These are phyloP conservation scores for Ophiocordyceps unilateralis DNA, from an alignment of 2,329 filamentous ascomycete species.

Conservation along the genomic window DNA sequence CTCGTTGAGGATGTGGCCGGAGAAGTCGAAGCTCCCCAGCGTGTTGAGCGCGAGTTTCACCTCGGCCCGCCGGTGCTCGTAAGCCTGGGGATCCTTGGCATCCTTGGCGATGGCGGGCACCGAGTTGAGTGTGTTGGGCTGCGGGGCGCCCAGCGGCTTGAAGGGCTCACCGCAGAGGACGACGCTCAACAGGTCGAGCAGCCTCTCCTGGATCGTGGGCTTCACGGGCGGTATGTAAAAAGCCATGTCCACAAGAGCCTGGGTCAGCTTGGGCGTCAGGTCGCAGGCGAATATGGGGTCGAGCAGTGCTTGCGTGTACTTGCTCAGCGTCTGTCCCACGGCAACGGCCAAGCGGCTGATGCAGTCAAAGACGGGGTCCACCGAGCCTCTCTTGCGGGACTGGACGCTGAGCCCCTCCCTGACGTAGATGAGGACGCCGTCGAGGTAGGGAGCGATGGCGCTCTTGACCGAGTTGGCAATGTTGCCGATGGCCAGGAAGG, in stretches of 20 bases:
- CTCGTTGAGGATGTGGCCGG: constrained; percentile 83
- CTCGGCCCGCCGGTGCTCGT: constrained; percentile 66
- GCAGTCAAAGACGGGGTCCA: constrained; percentile 84
- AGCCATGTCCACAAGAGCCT: constrained; percentile 94
- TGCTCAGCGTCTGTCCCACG: constrained; percentile 90
- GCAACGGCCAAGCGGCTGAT: constrained; percentile 92
- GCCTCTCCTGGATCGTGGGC: constrained; percentile 76
- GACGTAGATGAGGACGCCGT: constrained; percentile 85
- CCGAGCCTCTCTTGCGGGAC: constrained; percentile 46
- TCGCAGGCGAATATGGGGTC: constrained; percentile 97
- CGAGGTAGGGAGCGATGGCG: constrained; percentile 84
- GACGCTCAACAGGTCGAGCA: constrained; percentile 87
- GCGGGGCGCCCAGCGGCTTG: constrained; percentile 77
- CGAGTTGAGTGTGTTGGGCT: constrained; percentile 60
- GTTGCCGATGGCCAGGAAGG: constrained; percentile 89
- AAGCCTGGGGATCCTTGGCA: constrained; percentile 65
- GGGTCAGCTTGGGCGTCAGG: constrained; percentile 79
- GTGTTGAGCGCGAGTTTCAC: constrained; percentile 89
- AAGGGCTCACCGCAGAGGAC: constrained; percentile 88
- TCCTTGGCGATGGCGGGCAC: constrained; percentile 77
- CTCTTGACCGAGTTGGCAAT: constrained; percentile 94
- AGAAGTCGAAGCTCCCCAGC: constrained; percentile 94
- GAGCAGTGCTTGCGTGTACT: constrained; percentile 90
- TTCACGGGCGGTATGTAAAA: constrained; percentile 96
- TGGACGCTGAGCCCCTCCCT: constrained; percentile 76